Evolutionary conservation across 1,139 yeast genomes (phyloP), one percentile per base, ranked within the genome.

Genomic region (Yamadazyma epiphylla): DNA sequence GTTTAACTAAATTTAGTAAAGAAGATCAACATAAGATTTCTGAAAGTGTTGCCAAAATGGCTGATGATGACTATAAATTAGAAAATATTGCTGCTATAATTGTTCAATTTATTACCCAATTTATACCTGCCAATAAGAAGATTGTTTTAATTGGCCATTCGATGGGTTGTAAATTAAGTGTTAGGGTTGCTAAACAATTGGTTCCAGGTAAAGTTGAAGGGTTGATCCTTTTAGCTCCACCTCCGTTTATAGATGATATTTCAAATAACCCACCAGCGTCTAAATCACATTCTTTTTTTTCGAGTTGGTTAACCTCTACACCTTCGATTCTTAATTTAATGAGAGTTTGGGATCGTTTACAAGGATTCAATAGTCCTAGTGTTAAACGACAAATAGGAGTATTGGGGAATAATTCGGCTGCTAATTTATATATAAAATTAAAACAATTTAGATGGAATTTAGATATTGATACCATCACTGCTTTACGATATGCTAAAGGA

Each of bases 401-500:
- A 22, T 63, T 81, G 13, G 51, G 69, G 5, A 46, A 49, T 5
- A 49, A 46, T 16, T 41, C 45, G 9, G 40, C 52, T 5, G 48
- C 62, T 5, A 52, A 56, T 27, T 36, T 58, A 13, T 71, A 72
- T 43, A 64, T 71, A 24, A 68, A 76, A 32, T 51, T 70, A 26
- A 61, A 77, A 21, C 94, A 83, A 50, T 63, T 83, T 28, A 57
- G 88, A 29, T 80, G 87, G 83, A 83, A 84, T 48, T 48, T 82
- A 41, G 87, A 81, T 50, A 73, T 80, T 9, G 65, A 74, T 33
- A 70, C 88, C 0, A 39, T 44, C 3, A 60, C 76, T 3, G 70
- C 83, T 48, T 55, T 84, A 36, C 64, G 64, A 30, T 79, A 80
- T 38, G 64, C 72, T 1, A 43, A 51, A 26, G 79, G 80, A 2